Evolutionary conservation across 2,329 filamentous ascomycete genomes (phyloP).

Genomic region (Stylonectria norvegica): DNA sequence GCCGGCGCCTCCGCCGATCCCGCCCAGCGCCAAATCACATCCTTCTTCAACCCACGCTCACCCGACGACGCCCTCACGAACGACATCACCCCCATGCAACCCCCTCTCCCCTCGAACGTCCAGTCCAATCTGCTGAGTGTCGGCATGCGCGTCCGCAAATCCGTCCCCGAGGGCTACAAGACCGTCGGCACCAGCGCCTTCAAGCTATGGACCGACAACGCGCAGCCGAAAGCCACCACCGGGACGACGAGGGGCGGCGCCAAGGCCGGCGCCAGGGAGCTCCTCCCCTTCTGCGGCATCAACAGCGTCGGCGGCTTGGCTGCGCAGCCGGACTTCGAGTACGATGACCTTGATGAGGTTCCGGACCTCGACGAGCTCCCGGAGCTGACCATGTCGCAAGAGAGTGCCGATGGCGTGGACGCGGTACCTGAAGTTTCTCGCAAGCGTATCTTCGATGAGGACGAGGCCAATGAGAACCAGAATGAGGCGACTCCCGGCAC

Average conservation of each 20-base stretch:
- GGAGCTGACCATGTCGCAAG: constrained; percentile 54
- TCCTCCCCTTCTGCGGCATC: constrained; percentile 78
- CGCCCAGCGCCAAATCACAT: constrained; percentile 60
- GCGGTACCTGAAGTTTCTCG: constrained; percentile 30
- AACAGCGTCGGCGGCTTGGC: constrained; percentile 69
- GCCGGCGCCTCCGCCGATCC: constrained; percentile 57
- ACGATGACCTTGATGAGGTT: constrained; percentile 25
- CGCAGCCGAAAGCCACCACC: constrained; percentile 14
- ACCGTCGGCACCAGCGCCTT: constrained; percentile 54
- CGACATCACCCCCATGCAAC: constrained; percentile 33
- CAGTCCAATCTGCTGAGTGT: constrained; percentile 85
- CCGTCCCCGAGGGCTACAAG: constrained; percentile 91
- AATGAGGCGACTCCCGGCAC: constrained; percentile 40
- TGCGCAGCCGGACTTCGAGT: constrained; percentile 48
- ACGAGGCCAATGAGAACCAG: constrained; percentile 36
- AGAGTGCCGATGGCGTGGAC: constrained; percentile 42
- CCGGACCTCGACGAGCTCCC: constrained; percentile 41
- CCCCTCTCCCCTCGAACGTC: constrained; percentile 59
- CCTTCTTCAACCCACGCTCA: constrained; percentile 51
- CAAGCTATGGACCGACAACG: constrained; percentile 46
- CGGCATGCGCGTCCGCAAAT: constrained; percentile 92
- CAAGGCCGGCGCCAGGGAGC: constrained; percentile 49
- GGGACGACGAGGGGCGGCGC: constrained; percentile 15
- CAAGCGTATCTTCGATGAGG: constrained; percentile 48
- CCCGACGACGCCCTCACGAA: constrained; percentile 26